Evolutionary conservation across 345 rosid genomes (phyloP).

Genomic region (Luvunga scandens): DNA sequence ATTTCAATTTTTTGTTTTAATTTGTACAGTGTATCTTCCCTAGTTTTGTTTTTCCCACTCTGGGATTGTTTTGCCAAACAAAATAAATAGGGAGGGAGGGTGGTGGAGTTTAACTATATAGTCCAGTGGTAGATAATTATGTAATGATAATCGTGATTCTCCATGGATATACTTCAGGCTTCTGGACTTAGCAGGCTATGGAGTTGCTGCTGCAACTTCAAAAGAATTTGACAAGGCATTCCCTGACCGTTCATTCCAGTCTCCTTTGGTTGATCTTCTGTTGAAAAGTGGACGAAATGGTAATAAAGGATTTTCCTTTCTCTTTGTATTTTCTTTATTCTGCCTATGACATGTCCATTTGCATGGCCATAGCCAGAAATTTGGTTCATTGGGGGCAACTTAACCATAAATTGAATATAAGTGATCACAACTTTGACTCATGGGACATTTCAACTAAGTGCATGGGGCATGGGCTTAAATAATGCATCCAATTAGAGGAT

Average conservation of each 20-base stretch:
- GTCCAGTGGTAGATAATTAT: slow-evolving; percentile 2
- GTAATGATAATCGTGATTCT: slow-evolving; percentile 11
- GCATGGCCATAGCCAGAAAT: too few relatives aligned
- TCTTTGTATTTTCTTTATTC: slow-evolving; percentile 6
- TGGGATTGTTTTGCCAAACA: neutral
- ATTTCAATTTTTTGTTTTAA: neutral
- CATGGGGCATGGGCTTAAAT: too few relatives aligned
- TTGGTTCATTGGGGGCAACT: too few relatives aligned
- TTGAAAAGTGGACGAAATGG: slow-evolving; percentile 82
- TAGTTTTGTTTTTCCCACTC: neutral
- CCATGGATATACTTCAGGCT: slow-evolving; percentile 53
- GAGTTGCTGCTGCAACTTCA: slow-evolving; percentile 65
- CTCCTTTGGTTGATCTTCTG: slow-evolving; percentile 71
- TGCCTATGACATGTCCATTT: neutral
- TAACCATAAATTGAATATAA: too few relatives aligned
- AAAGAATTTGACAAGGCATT: slow-evolving; percentile 59
- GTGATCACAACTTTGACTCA: too few relatives aligned
- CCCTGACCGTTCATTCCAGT: slow-evolving; percentile 54
- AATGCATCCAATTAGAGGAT: too few relatives aligned
- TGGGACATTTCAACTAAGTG: too few relatives aligned
- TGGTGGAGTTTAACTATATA: neutral
- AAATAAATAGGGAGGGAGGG: neutral
- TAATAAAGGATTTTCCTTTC: slow-evolving; percentile 14
- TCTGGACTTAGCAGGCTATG: slow-evolving; percentile 86
- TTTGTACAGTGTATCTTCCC: too few relatives aligned